Evolutionary conservation across 306 rosid species (phyloP), one percentile per base, ranked within the genome.

Genomic region (Datisca glomerata): DNA sequence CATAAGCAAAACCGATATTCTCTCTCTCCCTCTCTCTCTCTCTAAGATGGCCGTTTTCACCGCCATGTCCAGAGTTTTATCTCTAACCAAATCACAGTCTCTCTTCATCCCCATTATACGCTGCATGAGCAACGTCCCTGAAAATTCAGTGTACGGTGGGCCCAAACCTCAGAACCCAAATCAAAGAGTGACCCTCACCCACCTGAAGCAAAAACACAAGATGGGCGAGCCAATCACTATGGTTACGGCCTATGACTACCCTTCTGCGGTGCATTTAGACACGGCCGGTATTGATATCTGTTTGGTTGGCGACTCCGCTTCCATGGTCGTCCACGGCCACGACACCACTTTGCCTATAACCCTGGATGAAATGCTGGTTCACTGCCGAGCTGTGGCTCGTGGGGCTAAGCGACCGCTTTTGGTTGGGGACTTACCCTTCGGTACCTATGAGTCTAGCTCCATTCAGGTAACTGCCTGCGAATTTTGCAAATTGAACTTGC

Each of bases 241-340:
- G 59, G 95, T 89, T 24, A 89, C 97, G n/a, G 93, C 97, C 21
- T 89, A 89, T 24, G 97, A 89, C 51, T 89, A 89, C 75, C 91
- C 97, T 2, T 61, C 95, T 0, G 95, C 77, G 0, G 87, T 85
- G 24, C 95, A 85, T 57, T 8, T 85, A 2, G 87, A 85, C 22
- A 66, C 51, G 24, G 93, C 87, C 20, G 77, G 56, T 6, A 62
- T 85, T 7, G 87, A 85, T 49, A 32, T 89, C 6, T 74, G 79
- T 16, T 73, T 89, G 3, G 97, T 83, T 13, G 95, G 97, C 0
- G 97, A 89, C 54, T 89, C 97, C 5, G 93, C 79, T 0, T 41
- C 97, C 55, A 89, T 89, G 97, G 97, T 83, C 11, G 95, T 89
- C 12, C 97, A 83, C n/a, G 97, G 95, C 1, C 63, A 85, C 18